Percentiles rank a stretch among this genome's conserved stretches.
Evolutionary conservation across 192 early-diverging fungal species (phyloP).

Genomic region (Bifiguratus adelaidae): DNA sequence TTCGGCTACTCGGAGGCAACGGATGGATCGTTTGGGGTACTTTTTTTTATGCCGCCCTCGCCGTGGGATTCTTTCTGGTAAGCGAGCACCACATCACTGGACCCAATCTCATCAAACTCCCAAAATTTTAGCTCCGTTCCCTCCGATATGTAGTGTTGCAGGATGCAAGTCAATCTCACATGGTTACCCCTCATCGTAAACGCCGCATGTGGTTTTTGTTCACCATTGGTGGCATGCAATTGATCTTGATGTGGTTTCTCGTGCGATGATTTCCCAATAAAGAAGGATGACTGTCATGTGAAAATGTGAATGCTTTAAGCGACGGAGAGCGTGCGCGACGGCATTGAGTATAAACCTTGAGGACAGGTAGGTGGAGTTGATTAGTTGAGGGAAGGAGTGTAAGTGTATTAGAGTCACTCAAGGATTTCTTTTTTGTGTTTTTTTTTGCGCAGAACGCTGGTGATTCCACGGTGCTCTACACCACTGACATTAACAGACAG

Average conservation of each 20-base stretch:
- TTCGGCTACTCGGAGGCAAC: conserved; percentile 31
- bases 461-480: no score
- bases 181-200: conserved; percentile 56
- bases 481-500: no score
- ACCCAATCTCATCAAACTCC: not conserved
- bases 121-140: conserved; percentile 44
- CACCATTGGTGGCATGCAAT: conserved; percentile 70
- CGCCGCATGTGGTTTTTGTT: conserved; percentile 84
- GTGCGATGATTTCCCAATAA: no score
- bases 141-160: conserved; percentile 66
- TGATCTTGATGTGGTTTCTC: conserved; percentile 74
- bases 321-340: no score
- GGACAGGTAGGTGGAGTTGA: not conserved
- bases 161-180: conserved; percentile 49
- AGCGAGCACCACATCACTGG: conserved; percentile 2
- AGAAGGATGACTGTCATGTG: no score
- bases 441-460: not conserved
- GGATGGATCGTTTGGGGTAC: conserved; percentile 51
- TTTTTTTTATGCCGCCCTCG: conserved; percentile 65
- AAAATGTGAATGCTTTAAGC: no score
- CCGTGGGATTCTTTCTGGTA: conserved; percentile 87
- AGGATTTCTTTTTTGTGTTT: not conserved
- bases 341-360: not conserved
- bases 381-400: not conserved
- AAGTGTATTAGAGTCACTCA: not conserved